Conservation (phyloP, 1,284 basidiomycete species). For the Leccinum idahoense region DNA sequence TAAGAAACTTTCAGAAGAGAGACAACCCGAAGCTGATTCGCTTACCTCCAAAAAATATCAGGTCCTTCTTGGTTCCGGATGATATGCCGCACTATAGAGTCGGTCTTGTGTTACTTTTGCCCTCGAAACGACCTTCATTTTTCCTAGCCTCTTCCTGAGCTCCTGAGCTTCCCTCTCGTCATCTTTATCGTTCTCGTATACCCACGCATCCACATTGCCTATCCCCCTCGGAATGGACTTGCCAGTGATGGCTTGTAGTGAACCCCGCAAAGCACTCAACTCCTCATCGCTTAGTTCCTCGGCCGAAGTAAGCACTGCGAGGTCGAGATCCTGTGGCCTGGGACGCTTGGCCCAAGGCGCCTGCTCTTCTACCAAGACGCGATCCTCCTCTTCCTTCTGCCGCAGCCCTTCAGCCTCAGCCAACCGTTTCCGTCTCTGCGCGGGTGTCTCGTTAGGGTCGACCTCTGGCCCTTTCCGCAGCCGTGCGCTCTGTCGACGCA, state of each 20-base stretch:
- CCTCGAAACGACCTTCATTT: constrained; percentile 58
- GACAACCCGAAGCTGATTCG: neutral
- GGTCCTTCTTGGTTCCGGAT: constrained; percentile 74
- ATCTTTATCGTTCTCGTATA: constrained; percentile 38
- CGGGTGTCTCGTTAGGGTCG: constrained; percentile 60
- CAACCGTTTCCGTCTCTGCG: constrained; percentile 58
- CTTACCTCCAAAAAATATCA: constrained; percentile 73
- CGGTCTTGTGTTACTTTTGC: constrained; percentile 74
- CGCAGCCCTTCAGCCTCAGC: constrained; percentile 47
- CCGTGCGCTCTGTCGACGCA: constrained; percentile 61
- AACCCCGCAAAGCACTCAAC: constrained; percentile 38
- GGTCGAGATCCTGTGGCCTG: constrained; percentile 59
- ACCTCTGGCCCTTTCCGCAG: constrained; percentile 38
- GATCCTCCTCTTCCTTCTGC: constrained; percentile 53
- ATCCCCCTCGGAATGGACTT: constrained; percentile 34
- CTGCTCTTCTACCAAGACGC: constrained; percentile 56
- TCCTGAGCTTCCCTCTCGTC: constrained; percentile 45
- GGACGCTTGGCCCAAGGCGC: constrained; percentile 59
- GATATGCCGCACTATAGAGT: constrained; percentile 70
- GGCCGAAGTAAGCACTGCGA: constrained; percentile 40
- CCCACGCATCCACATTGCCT: constrained; percentile 47
- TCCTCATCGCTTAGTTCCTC: constrained; percentile 47
- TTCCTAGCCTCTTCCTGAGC: constrained; percentile 48
- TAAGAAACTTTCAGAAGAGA: constrained; percentile 24
- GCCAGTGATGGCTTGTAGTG: constrained; percentile 39